Evolutionary conservation across 495 filamentous ascomycete genomes (phyloP), one percentile per base, ranked within the genome.

Genomic region (Antarctomyces pellizariae): DNA sequence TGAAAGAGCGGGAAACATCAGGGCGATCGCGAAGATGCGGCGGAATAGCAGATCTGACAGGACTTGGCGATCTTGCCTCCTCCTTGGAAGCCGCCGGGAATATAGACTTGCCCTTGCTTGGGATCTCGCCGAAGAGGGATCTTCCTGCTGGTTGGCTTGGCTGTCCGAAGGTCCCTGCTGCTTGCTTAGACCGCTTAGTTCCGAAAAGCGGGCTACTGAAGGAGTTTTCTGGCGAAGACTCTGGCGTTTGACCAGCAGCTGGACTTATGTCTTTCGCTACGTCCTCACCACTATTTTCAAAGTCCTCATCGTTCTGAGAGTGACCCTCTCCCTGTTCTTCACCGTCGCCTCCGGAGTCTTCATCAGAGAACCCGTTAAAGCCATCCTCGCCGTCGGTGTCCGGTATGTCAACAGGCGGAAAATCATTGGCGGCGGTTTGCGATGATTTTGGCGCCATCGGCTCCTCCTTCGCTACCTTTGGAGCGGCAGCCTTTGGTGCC

Each of bases 21-120:
- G 59, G 46, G 31, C 57, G 45, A 9, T 66, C 36, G n/a, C n/a
- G n/a, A 1, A 54, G 35, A 31, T 52, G 57, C 27, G 51, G 46
- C 11, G 51, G 56, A 4, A 57, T 39, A 4, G 47, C 44, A 12
- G 51, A 46, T 10, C 78, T 70, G 2, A 78, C 51, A 0, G 80
- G 78, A 36, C 78, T 86, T 7, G 79, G 79, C 6, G 78, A 86
- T 16, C 76, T 68, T 44, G 59, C 24, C 18, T 47, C 60, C 24
- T 16, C n/a, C 54, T 60, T 15, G 70, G 65, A 22, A 64, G 61
- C n/a, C n/a, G n/a, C n/a, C 4, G 71, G 62, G 36, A 71, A 48
- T 24, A 58, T 34, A 8, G 69, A 54, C 24, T 58, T 55, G 25
- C 49, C 36, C 13, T 29, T 33, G 28, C 15, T 46, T 44, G 13